These are phyloP conservation scores for Syzygium syzygioides DNA, from an alignment of 441 rosid genomes.

Conservation along the genomic window DNA sequence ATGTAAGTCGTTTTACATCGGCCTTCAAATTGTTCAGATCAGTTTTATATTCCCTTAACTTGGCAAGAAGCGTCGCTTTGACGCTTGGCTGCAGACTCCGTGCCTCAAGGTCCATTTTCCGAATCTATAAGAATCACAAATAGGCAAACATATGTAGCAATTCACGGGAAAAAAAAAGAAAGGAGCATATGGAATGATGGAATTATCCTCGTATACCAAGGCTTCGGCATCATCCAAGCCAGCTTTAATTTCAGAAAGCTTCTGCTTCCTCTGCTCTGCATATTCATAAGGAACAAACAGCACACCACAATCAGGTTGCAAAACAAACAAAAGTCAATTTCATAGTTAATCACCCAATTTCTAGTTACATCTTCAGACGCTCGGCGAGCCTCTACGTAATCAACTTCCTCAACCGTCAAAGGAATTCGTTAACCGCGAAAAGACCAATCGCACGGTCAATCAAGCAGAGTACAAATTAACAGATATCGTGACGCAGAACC, in stretches of 20 bases:
- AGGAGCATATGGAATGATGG: not conserved
- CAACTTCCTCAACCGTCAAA: not conserved
- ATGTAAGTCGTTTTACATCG: slow-evolving; percentile 66
- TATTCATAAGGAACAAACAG: not conserved
- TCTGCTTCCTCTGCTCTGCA: slow-evolving; percentile 31
- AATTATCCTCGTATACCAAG: slow-evolving; percentile 15
- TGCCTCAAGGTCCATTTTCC: slow-evolving; percentile 98
- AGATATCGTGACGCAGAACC: not conserved
- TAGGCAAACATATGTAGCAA: not conserved
- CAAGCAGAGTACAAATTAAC: not conserved
- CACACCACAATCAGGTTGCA: not conserved
- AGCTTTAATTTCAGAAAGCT: slow-evolving; percentile 22
- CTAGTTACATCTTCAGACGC: not conserved
- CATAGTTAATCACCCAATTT: not conserved
- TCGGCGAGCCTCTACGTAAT: not conserved
- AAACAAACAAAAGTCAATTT: not conserved
- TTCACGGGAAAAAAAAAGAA: not conserved
- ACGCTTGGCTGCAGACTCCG: slow-evolving; percentile 82
- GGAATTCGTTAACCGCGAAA: not conserved
- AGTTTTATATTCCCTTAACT: slow-evolving; percentile 87
- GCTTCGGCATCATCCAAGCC: slow-evolving; percentile 29
- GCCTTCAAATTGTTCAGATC: slow-evolving; percentile 93
- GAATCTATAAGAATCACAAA: slow-evolving; percentile 36
- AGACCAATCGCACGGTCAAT: not conserved
- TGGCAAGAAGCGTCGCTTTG: slow-evolving; percentile 77